These are phyloP conservation scores for Sinapis alba DNA, from an alignment of 441 rosid genomes.

Conservation along the genomic window DNA sequence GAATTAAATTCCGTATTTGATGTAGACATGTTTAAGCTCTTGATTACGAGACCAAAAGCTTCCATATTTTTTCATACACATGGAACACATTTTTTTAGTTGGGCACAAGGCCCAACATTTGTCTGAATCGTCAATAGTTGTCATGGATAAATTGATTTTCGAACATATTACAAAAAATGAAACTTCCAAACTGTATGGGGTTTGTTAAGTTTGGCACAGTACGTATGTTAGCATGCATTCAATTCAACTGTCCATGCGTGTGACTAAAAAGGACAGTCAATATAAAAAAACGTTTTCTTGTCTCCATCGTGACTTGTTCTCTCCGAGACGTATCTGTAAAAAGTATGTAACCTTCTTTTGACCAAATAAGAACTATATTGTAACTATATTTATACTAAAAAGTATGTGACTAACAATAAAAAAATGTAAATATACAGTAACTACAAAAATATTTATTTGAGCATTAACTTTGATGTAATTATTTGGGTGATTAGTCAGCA, in stretches of 20 bases:
- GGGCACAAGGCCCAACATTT: background rate
- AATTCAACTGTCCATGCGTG: constrained; percentile 2
- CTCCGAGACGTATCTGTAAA: constrained; percentile 26
- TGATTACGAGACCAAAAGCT: background rate
- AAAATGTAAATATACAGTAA: background rate
- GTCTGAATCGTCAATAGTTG: background rate
- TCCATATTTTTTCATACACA: background rate
- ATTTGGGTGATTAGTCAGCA: background rate
- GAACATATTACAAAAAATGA: background rate
- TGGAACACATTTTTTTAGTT: background rate
- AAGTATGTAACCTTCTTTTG: constrained; percentile 17
- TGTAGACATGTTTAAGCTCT: background rate
- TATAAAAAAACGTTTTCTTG: constrained; percentile 22
- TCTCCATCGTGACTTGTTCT: constrained; percentile 8
- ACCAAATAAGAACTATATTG: background rate
- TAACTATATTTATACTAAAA: background rate
- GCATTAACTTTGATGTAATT: background rate
- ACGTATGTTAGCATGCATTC: background rate
- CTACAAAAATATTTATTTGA: background rate
- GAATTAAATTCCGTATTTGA: background rate
- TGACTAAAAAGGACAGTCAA: background rate
- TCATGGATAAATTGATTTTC: background rate
- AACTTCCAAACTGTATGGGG: background rate
- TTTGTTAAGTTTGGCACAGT: background rate
- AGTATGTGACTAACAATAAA: background rate